Evolutionary conservation across 495 filamentous ascomycete genomes (phyloP), one percentile per base, ranked within the genome.

Genomic region (Tuber brumale): DNA sequence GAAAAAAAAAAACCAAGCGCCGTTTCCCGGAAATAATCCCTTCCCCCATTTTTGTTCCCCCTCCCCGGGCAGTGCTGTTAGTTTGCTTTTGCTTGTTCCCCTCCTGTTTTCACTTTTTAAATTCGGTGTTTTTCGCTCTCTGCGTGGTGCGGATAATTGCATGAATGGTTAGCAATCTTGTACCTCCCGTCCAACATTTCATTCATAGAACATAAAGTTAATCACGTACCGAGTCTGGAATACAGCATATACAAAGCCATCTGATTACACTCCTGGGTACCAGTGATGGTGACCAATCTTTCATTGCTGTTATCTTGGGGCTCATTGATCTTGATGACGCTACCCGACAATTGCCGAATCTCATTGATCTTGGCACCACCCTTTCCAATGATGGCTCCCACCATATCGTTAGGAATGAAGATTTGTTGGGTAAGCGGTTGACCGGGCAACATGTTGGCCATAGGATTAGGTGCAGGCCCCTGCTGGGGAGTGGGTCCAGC

Each of bases 241-340:
- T 99, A 99, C 45, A 99, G 90, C 95, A 99, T 97, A 84, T 98
- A 99, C 71, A 99, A 87, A 37, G 95, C 95, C 94, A 99, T 98
- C 85, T 97, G 92, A 85, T 99, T 99, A 86, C 94, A 97, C 83
- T 97, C 95, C 78, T 95, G 93, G 12, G 95, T 98, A 72, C 95
- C 95, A 7, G 96, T 97, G 80, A 99, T 97, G 12, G 95, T 99
- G 42, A 99, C 95, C 72, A 99, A 87, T 74, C 95, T 89, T 86
- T 99, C 95, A 82, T 98, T 99, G 87, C 94, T 97, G 85, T 96
- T 98, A 84, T 98, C 96, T 82, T 97, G 95, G 0, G 95, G 95
- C 83, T 99, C 95, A 84, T 99, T 99, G 87, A 99, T 99, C 89
- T 99, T 99, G 84, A 99, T 99, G 19, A 98, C 95, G 85, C 95